Percentiles rank a stretch among this genome's conserved stretches.
phyloP scores from a whole-genome alignment of 257 asterid species.

The Solanum bukasovii region DNA sequence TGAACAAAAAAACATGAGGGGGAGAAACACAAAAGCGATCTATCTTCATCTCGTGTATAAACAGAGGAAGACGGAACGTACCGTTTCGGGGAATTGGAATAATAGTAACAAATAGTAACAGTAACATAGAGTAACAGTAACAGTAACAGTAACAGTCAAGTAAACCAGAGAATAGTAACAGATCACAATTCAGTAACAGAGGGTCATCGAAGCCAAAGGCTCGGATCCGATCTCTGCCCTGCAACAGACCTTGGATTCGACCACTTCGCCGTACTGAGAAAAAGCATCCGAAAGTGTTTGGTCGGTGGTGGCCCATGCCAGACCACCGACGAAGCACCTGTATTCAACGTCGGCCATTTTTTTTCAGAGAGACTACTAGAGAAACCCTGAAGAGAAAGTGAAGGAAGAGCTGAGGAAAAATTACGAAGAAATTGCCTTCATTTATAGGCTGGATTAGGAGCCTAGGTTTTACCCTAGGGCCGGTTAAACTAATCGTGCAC shows the following conservation, averaged over 20 bases:
- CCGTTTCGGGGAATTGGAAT: constrained; percentile 15
- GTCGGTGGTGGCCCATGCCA: constrained; percentile 65
- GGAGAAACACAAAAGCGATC: constrained; percentile 15
- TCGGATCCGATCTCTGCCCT: constrained; percentile 21
- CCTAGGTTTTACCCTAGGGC: background rate
- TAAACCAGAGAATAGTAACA: background rate
- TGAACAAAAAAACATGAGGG: background rate
- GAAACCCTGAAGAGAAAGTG: background rate
- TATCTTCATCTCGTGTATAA: constrained; percentile 8
- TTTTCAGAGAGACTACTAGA: background rate
- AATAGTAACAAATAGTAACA: background rate
- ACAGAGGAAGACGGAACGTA: constrained; percentile 17
- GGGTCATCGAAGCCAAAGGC: constrained; percentile 16
- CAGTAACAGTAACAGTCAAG: background rate
- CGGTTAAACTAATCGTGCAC: background rate
- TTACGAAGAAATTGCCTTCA: accelerated
- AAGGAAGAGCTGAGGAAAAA: background rate
- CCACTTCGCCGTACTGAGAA: constrained; percentile 42
- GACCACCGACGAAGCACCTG: constrained; percentile 28
- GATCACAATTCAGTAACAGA: constrained; percentile 1
- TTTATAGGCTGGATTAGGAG: background rate
- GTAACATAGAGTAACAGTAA: background rate
- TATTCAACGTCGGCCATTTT: constrained; percentile 13
- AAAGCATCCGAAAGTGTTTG: constrained; percentile 34
- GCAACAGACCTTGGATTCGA: constrained; percentile 62